phyloP scores from a whole-genome alignment of 805 yeast genomes.

The Saccharomycopsis babjevae region DNA sequence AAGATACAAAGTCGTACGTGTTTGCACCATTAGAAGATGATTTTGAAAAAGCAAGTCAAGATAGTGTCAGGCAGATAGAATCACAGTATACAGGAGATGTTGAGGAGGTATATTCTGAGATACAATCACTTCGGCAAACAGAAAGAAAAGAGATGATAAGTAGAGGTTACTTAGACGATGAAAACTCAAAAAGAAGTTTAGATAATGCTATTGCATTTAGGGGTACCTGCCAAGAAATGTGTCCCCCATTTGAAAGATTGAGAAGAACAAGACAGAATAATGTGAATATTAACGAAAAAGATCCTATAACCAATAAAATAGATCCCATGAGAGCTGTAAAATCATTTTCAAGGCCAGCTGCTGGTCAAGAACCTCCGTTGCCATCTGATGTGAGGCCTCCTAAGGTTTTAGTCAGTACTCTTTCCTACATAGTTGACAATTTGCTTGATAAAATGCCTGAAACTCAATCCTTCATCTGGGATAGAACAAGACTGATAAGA shows the following conservation, averaged over 20 bases:
- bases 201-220: constrained; percentile 79
- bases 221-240: constrained; percentile 90
- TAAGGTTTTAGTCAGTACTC: constrained; percentile 48
- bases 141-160: constrained; percentile 76
- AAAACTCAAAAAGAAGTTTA: constrained; percentile 70
- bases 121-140: constrained; percentile 59
- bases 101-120: constrained; percentile 64
- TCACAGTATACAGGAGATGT: constrained; percentile 37
- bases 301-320: constrained; percentile 43
- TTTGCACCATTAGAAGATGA: constrained; percentile 26
- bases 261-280: constrained; percentile 82
- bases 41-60: constrained; percentile 77
- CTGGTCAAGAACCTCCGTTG: constrained; percentile 95
- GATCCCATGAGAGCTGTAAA: constrained; percentile 61
- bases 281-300: constrained; percentile 68
- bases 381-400: constrained; percentile 99
- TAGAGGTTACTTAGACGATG: constrained; percentile 77
- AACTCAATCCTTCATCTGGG: constrained; percentile 90
- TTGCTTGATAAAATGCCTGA: constrained; percentile 63
- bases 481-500: constrained; percentile 89
- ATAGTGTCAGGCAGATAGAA: constrained; percentile 45
- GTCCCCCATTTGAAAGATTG: constrained; percentile 87
- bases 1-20: constrained; percentile 25
- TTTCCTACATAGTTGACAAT: constrained; percentile 60
- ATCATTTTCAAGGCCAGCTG: constrained; percentile 93